Conservation (phyloP, 2,329 filamentous ascomycete genomes). For the Anthostomella pinea region DNA sequence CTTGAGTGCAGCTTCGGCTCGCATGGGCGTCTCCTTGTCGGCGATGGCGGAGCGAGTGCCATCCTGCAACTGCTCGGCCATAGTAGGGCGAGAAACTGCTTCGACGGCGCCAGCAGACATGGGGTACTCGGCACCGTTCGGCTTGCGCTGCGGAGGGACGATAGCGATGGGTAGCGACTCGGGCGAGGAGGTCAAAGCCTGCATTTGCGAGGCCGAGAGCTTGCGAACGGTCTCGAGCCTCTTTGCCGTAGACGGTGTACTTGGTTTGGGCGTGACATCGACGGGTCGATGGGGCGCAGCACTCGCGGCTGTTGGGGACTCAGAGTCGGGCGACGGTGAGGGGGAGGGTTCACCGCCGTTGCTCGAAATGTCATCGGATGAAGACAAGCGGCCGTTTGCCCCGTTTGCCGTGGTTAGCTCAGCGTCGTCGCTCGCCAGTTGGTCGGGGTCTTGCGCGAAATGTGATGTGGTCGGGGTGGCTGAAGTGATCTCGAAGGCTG, state of each 20-base stretch:
- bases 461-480: slow-evolving; percentile 17
- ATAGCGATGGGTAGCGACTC: slow-evolving; percentile 57
- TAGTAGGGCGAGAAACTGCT: slow-evolving; percentile 28
- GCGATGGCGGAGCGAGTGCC: slow-evolving; percentile 13
- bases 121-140: slow-evolving; percentile 35
- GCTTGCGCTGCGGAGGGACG: slow-evolving; percentile 31
- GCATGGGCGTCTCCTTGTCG: slow-evolving; percentile 22
- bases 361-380: slow-evolving; percentile 6
- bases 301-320: slow-evolving; percentile 6
- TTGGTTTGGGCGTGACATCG: slow-evolving; percentile 14
- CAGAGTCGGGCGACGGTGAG: slow-evolving; percentile 2
- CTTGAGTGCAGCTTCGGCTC: slow-evolving; percentile 29
- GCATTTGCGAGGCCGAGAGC: slow-evolving; percentile 57
- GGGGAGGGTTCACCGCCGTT: slow-evolving; percentile 5
- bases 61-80: slow-evolving; percentile 33
- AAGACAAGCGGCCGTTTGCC: slow-evolving; percentile 1
- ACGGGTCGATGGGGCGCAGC: slow-evolving; percentile 4
- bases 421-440: neutral
- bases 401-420: slow-evolving; percentile 5
- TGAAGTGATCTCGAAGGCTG: slow-evolving; percentile 21
- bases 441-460: slow-evolving; percentile 4
- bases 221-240: slow-evolving; percentile 45
- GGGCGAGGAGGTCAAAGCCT: slow-evolving; percentile 54
- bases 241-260: slow-evolving; percentile 22
- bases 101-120: slow-evolving; percentile 38